Conservation (phyloP, 2,329 filamentous ascomycete genomes). For the Fusarium equiseti region DNA sequence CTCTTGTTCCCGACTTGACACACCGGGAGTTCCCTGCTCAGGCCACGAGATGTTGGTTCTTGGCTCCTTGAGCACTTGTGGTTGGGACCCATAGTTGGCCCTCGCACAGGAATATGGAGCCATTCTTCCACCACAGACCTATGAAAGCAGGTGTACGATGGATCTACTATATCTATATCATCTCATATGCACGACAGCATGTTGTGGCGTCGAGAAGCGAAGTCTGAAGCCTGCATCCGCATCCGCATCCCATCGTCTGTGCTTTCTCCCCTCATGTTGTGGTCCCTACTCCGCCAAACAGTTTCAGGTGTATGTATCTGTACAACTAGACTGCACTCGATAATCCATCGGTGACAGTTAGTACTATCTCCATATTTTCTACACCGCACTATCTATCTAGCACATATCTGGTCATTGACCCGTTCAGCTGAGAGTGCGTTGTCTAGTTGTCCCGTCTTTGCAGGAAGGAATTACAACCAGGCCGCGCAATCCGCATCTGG, state of each 20-base stretch:
- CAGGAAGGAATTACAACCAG: neutral
- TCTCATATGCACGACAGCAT: neutral
- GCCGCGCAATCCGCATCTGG: neutral
- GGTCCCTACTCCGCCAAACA: constrained; percentile 36
- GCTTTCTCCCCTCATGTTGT: constrained; percentile 25
- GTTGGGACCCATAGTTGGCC: constrained; percentile 28
- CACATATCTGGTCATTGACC: constrained; percentile 12
- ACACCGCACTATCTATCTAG: constrained; percentile 20
- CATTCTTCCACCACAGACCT: constrained; percentile 33
- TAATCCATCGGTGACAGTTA: constrained; percentile 17
- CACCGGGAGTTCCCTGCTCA: constrained; percentile 26
- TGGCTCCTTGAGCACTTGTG: neutral
- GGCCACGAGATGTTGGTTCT: neutral
- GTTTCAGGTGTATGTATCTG: constrained; percentile 36
- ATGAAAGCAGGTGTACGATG: constrained; percentile 18
- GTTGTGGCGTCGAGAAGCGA: constrained; percentile 33
- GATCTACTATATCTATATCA: neutral
- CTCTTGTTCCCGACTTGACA: constrained; percentile 12
- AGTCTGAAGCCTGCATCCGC: constrained; percentile 24
- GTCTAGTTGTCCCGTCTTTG: constrained; percentile 5
- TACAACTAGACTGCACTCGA: constrained; percentile 21
- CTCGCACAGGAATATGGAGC: constrained; percentile 31
- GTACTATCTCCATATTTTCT: constrained; percentile 26
- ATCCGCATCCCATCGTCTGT: constrained; percentile 29
- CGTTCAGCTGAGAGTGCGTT: constrained; percentile 5